A percentile compares a stretch with the other conserved stretches of the same genome.
phyloP scores from a whole-genome alignment of 2,329 filamentous ascomycete species.

The Grosmannia serpens region DNA sequence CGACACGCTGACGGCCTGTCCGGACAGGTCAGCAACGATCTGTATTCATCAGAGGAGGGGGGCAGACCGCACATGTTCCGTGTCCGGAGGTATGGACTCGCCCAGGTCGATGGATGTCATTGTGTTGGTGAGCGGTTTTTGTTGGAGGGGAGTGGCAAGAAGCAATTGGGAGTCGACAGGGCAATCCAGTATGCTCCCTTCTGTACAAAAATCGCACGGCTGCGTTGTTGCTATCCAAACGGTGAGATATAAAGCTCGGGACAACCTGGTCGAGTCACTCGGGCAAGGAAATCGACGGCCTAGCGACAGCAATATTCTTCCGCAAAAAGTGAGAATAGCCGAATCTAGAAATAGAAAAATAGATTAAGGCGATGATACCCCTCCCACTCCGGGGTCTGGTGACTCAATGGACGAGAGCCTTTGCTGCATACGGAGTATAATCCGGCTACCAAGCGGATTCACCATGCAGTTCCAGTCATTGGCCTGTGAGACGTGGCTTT shows the following conservation, averaged over 20 bases:
- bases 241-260: background rate
- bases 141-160: background rate
- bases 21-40: background rate
- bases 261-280: background rate
- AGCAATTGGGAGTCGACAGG: background rate
- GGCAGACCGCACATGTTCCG: slow-evolving; percentile 54
- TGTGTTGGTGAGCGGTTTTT: background rate
- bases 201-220: background rate
- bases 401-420: background rate
- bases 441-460: too few species aligned
- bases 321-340: background rate
- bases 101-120: slow-evolving; percentile 34
- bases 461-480: background rate
- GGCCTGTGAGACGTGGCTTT: background rate
- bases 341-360: background rate
- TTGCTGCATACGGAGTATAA: too few species aligned
- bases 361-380: background rate
- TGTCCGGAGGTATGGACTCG: slow-evolving; percentile 66
- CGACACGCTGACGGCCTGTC: slow-evolving; percentile 86
- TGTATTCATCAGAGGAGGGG: background rate
- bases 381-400: background rate
- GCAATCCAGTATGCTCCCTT: background rate
- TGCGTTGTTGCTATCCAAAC: background rate
- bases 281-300: background rate
- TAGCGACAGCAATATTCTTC: background rate